These are phyloP conservation scores for Fragilaria crotonensis DNA, from an alignment of 108 stramenopile genomes.

Conservation along the genomic window DNA sequence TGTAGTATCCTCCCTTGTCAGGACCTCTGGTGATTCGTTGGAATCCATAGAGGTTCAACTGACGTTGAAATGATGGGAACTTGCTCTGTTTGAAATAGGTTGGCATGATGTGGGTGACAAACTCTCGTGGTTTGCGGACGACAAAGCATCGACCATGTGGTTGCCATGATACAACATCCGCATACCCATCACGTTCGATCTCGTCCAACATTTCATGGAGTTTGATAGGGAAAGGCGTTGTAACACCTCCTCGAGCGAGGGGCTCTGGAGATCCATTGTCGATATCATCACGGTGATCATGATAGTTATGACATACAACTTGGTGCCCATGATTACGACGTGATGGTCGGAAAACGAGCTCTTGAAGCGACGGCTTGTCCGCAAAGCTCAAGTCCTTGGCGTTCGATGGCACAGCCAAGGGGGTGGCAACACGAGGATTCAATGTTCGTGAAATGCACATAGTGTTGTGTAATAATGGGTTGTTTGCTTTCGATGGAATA, in stretches of 20 bases:
- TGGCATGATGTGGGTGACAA: conserved; percentile 71
- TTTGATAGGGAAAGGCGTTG: conserved; percentile 61
- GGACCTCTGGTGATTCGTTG: conserved; percentile 60
- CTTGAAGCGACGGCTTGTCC: too few relatives aligned
- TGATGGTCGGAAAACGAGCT: too few relatives aligned
- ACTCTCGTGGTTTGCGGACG: conserved; percentile 80
- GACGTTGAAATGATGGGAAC: conserved; percentile 86
- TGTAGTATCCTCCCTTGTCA: conserved; percentile 68
- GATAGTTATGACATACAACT: neutral
- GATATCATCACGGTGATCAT: conserved; percentile 8
- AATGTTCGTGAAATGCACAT: too few relatives aligned
- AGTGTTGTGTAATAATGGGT: too few relatives aligned
- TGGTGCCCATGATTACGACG: too few relatives aligned
- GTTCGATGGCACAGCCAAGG: too few relatives aligned
- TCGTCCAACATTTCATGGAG: conserved; percentile 67
- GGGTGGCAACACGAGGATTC: too few relatives aligned
- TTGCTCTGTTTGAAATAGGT: conserved; percentile 85
- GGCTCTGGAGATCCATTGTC: neutral
- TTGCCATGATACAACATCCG: conserved; percentile 75
- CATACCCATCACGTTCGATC: conserved; percentile 42
- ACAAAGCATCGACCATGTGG: conserved; percentile 83
- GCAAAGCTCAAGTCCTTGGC: too few relatives aligned
- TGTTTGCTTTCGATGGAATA: too few relatives aligned
- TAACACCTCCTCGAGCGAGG: conserved; percentile 43
- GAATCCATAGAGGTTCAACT: conserved; percentile 91